Conservation (phyloP, 257 asterid species). For the Agastache rugosa region DNA sequence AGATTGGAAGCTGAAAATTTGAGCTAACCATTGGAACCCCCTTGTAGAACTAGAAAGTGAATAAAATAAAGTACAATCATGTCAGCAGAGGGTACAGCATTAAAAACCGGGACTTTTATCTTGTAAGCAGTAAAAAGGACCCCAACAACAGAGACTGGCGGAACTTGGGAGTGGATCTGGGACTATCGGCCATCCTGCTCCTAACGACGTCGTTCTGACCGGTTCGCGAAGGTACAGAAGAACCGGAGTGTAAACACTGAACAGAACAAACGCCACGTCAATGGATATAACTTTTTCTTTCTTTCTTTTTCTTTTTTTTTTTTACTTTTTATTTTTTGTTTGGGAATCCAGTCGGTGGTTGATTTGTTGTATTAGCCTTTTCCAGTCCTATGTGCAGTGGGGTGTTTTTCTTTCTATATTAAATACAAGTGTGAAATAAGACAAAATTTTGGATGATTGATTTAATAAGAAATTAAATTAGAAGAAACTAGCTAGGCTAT, state of each 20-base stretch:
- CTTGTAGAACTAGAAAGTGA: not conserved
- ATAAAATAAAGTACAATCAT: constrained; percentile 30
- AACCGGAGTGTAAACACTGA: not conserved
- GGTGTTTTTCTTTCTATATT: too few species aligned
- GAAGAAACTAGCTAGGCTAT: not conserved
- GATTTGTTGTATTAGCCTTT: not conserved
- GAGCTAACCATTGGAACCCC: too few species aligned
- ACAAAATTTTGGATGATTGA: constrained; percentile 22
- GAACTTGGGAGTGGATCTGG: not conserved
- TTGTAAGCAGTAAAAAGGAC: constrained; percentile 8
- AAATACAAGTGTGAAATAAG: constrained; percentile 20
- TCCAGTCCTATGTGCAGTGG: not conserved
- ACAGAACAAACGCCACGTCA: constrained; percentile 17
- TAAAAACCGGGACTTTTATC: not conserved
- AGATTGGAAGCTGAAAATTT: too few species aligned
- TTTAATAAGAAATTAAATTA: constrained; percentile 3
- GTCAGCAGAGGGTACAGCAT: constrained; percentile 36
- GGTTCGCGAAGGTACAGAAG: not conserved
- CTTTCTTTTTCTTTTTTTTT: too few species aligned
- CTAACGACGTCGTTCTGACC: not conserved
- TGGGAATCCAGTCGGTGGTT: not conserved
- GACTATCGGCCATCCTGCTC: not conserved
- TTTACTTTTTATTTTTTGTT: not conserved
- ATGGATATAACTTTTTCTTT: not conserved
- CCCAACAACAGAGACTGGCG: too few species aligned